Evolutionary conservation across 495 filamentous ascomycete genomes (phyloP).

Genomic region (Aspergillus nanangensis): DNA sequence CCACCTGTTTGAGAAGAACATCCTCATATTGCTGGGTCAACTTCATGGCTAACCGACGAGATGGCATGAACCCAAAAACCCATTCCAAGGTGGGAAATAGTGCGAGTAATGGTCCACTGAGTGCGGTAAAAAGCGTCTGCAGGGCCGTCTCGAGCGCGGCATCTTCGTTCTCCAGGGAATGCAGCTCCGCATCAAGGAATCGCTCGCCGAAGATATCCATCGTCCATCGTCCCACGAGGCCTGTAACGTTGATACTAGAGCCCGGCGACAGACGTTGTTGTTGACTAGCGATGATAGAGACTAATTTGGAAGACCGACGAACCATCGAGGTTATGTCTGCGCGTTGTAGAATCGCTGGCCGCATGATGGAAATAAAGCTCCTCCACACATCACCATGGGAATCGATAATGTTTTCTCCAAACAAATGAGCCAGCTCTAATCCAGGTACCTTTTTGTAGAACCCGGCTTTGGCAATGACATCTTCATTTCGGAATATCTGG

Average conservation of each 20-base stretch:
- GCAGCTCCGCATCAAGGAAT: conserved; percentile 13
- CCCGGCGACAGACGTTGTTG: background rate
- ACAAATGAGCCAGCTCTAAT: conserved; percentile 33
- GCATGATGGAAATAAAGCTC: conserved; percentile 31
- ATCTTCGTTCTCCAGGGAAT: background rate
- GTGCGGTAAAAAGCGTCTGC: too few relatives aligned
- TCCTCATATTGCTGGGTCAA: too few relatives aligned
- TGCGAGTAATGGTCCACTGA: conserved; percentile 27
- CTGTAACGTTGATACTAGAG: conserved; percentile 9
- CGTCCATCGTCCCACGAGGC: conserved; percentile 10
- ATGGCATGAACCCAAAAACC: background rate
- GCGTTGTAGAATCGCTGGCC: conserved; percentile 30
- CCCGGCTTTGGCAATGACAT: conserved; percentile 38
- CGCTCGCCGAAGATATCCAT: conserved; percentile 10
- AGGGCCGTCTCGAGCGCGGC: conserved; percentile 9
- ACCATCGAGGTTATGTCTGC: background rate
- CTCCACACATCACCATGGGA: conserved; percentile 29
- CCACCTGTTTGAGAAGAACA: conserved; percentile 19
- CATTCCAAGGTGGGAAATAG: background rate
- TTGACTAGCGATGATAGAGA: conserved; percentile 1
- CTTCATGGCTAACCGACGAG: background rate
- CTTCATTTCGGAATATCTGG: conserved; percentile 44
- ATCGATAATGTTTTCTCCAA: conserved; percentile 37
- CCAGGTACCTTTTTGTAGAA: conserved; percentile 46
- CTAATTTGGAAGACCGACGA: background rate